phyloP scores from a whole-genome alignment of 1,284 basidiomycete species.

The Austroboletus novae-zelandiae region DNA sequence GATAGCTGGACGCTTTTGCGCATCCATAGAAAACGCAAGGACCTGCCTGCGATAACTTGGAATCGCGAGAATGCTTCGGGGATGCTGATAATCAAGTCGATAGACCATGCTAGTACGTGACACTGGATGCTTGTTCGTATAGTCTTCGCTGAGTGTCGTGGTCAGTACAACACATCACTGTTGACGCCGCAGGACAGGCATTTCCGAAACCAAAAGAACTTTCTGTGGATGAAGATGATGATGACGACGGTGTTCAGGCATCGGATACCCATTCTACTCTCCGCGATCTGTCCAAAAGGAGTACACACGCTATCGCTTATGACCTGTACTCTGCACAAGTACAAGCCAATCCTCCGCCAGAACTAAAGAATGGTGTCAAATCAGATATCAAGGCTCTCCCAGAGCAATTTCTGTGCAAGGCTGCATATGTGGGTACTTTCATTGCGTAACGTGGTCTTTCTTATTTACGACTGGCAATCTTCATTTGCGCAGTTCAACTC shows the following conservation, averaged over 20 bases:
- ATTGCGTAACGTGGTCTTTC: too few species aligned
- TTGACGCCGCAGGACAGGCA: not conserved
- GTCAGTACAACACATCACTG: not conserved
- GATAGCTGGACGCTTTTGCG: conserved; percentile 74
- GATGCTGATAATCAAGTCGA: not conserved
- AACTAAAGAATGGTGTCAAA: conserved; percentile 13
- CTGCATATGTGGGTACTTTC: conserved; percentile 9
- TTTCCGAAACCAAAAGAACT: not conserved
- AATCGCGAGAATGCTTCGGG: not conserved
- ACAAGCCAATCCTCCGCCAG: conserved; percentile 2
- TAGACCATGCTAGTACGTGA: not conserved
- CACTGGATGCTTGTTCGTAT: not conserved
- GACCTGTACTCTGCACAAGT: conserved; percentile 17
- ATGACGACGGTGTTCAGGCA: not conserved
- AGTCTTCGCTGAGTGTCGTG: not conserved
- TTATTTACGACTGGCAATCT: not conserved
- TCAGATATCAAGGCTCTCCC: conserved; percentile 15
- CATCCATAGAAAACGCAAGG: conserved; percentile 53
- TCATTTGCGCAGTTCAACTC: conserved; percentile 12
- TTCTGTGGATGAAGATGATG: not conserved
- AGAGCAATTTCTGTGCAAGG: conserved; percentile 12
- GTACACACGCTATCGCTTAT: conserved; percentile 1
- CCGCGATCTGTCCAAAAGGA: not conserved
- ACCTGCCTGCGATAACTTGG: not conserved
- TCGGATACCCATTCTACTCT: not conserved